These are phyloP conservation scores for Fusarium tupiense DNA, from an alignment of 2,329 filamentous ascomycete species.

Conservation along the genomic window DNA sequence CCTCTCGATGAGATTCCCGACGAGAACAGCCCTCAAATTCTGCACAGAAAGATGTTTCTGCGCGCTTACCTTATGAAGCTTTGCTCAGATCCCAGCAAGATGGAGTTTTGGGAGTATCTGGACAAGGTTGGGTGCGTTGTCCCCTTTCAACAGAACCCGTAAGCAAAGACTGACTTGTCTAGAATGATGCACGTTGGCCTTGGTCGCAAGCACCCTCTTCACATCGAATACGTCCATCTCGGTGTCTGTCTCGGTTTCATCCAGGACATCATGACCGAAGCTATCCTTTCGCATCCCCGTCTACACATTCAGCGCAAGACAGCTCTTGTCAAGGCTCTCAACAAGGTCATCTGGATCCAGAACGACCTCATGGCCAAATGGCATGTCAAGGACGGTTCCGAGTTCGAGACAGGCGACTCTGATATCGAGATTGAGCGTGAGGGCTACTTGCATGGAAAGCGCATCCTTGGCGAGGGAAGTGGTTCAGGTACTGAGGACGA, in stretches of 20 bases:
- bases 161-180: neutral
- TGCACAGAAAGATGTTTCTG: constrained; percentile 80
- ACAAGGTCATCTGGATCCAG: constrained; percentile 88
- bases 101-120: constrained; percentile 85
- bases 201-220: constrained; percentile 75
- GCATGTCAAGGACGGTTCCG: constrained; percentile 76
- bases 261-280: constrained; percentile 80
- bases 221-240: constrained; percentile 84
- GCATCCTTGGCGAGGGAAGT: constrained; percentile 57
- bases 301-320: constrained; percentile 75
- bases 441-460: constrained; percentile 71
- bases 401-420: constrained; percentile 60
- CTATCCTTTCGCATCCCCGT: constrained; percentile 76
- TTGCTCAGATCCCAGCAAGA: constrained; percentile 77
- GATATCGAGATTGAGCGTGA: constrained; percentile 66
- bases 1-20: constrained; percentile 70
- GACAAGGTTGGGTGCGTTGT: constrained; percentile 78
- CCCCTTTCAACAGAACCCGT: neutral
- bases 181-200: constrained; percentile 85
- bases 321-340: constrained; percentile 77
- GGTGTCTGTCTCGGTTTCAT: constrained; percentile 78
- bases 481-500: constrained; percentile 33
- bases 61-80: constrained; percentile 80
- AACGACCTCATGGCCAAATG: constrained; percentile 88
- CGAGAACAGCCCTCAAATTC: constrained; percentile 78